A percentile compares a stretch with the other conserved stretches of the same genome.
phyloP scores from a whole-genome alignment of 2,329 filamentous ascomycete genomes.

The Orbilia brochopaga region DNA sequence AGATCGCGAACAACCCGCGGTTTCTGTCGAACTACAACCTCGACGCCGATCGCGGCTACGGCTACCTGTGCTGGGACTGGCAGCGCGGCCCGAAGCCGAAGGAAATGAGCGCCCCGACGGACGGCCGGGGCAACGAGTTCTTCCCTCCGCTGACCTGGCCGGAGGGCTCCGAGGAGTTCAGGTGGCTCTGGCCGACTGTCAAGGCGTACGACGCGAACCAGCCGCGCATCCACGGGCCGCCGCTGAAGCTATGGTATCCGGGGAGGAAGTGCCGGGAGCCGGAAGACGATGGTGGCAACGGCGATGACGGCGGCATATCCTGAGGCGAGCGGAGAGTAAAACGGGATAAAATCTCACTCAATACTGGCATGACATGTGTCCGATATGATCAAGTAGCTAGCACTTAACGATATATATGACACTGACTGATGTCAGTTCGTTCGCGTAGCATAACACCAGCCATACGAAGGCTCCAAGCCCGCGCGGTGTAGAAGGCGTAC shows the following conservation, averaged over 20 bases:
- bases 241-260: constrained; percentile 2
- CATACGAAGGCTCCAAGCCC: no score
- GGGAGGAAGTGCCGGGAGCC: constrained; percentile 10
- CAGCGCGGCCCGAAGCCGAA: not conserved
- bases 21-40: constrained; percentile 10
- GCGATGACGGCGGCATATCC: constrained; percentile 3
- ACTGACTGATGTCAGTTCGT: no score
- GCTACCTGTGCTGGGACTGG: constrained; percentile 18
- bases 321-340: not conserved
- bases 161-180: not conserved
- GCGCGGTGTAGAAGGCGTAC: not conserved
- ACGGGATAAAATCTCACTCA: no score
- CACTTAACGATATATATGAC: no score
- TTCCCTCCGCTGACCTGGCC: constrained; percentile 3
- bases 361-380: no score
- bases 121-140: constrained; percentile 3
- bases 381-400: no score
- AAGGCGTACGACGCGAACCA: not conserved
- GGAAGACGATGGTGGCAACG: not conserved
- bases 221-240: not conserved
- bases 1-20: constrained; percentile 12
- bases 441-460: no score
- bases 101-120: not conserved
- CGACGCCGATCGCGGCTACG: constrained; percentile 11
- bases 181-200: not conserved